Evolutionary conservation across 2,329 filamentous ascomycete species (phyloP), one percentile per base, ranked within the genome.

Genomic region (Passalora sequoiae): DNA sequence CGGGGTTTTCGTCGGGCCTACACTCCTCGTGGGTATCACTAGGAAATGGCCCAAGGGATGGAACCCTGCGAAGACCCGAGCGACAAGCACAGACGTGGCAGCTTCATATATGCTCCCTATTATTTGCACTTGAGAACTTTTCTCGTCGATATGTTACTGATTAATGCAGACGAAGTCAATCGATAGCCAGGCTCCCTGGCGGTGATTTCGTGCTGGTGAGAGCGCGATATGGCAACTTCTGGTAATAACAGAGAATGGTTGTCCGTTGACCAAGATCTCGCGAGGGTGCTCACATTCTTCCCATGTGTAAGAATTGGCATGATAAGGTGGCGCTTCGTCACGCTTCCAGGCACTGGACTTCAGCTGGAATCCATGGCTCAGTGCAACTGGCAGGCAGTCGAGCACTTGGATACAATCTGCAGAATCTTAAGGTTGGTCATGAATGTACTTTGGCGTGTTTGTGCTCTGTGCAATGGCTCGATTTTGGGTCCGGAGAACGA

Each of bases 131-230:
- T 54, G 49, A 16, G 30, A 13, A n/a, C 20, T 21, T 25, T 47
- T 47, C 43, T 52, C 51, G 10, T 8, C 20, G 7, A 28, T 12
- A 39, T 54, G 21, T 4, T 15, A 12, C 37, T 52, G 51, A 24
- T 52, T 40, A 16, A 54, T 50, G 21, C 51, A 54, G 17, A 54
- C 32, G 16, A 47, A 44, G 30, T 54, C 51, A 17, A 46, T 40
- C 49, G 49, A 54, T 10, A 43, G 8, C 10, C 31, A 30, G 3
- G 5, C 17, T n/a, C 16, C 32, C 9, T 35, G 35, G 28, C 19
- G 35, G 21, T 39, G 42, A 4, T 32, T 8, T 10, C 42, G 35
- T 20, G 20, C 29, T 30, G 40, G 37, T 13, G 8, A 36, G 12
- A 45, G 28, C 4, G 43, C 43, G 15, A 37, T 36, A 30, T 16